phyloP scores from a whole-genome alignment of 2,329 filamentous ascomycete genomes.

The Parasarocladium wereldwijsianum region DNA sequence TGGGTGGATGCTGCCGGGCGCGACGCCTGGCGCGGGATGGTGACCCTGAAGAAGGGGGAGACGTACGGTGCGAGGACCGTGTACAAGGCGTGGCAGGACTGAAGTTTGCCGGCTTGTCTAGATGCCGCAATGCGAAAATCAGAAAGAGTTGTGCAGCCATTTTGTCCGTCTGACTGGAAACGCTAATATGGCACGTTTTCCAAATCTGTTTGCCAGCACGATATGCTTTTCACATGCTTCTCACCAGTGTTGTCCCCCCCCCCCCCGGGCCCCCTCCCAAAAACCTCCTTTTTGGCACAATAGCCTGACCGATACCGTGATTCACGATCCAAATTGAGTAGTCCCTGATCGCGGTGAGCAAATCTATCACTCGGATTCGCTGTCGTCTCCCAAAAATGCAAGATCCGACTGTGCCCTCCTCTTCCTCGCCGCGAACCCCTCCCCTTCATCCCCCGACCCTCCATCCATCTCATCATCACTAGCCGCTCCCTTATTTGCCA shows the following conservation, averaged over 20 bases:
- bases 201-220: too few species aligned
- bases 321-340: too few species aligned
- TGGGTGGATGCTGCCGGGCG: constrained; percentile 83
- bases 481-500: constrained; percentile 12
- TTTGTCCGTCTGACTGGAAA: too few species aligned
- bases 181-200: too few species aligned
- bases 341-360: too few species aligned
- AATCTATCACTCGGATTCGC: constrained; percentile 42
- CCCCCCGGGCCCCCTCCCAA: too few species aligned
- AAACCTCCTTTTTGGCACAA: too few species aligned
- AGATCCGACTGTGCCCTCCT: constrained; percentile 35
- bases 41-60: constrained; percentile 70
- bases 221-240: too few species aligned
- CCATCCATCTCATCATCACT: constrained; percentile 11
- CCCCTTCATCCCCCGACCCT: constrained; percentile 16
- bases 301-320: too few species aligned
- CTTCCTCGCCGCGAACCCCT: constrained; percentile 27
- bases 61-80: constrained; percentile 69
- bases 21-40: constrained; percentile 64
- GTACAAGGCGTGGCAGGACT: constrained; percentile 73
- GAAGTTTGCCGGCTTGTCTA: constrained; percentile 7
- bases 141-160: too few species aligned
- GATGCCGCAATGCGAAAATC: not conserved
- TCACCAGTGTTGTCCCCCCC: too few species aligned
- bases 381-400: constrained; percentile 55